A percentile compares a stretch with the other conserved stretches of the same genome.
These are phyloP conservation scores for Rhodotorula sphaerocarpa DNA, from an alignment of 768 basidiomycete genomes.

Conservation along the genomic window DNA sequence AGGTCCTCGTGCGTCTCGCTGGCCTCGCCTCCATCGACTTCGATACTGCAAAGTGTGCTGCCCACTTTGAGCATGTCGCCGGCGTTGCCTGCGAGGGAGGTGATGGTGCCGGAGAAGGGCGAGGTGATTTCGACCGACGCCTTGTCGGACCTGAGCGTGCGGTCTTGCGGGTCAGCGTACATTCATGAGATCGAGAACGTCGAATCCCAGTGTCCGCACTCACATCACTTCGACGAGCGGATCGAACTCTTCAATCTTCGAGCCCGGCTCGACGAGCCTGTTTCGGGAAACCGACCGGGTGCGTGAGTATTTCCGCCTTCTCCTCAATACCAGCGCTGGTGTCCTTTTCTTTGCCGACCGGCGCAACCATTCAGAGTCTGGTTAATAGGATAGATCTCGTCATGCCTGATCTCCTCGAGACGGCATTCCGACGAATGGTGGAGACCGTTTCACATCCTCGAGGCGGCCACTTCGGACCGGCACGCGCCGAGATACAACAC, in stretches of 20 bases:
- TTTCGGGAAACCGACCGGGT: neutral
- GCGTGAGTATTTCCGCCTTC: neutral
- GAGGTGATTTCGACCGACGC: slow-evolving; percentile 84
- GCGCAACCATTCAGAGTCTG: neutral
- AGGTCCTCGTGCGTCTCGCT: neutral
- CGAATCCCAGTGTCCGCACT: too few species aligned
- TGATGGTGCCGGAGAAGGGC: slow-evolving; percentile 69
- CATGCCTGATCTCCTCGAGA: neutral
- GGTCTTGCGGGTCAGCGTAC: neutral
- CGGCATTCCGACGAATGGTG: neutral
- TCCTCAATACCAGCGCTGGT: too few species aligned
- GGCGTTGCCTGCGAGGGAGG: slow-evolving; percentile 64
- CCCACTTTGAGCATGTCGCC: slow-evolving; percentile 72
- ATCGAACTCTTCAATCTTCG: slow-evolving; percentile 54
- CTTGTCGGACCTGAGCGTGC: slow-evolving; percentile 64
- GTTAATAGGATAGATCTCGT: neutral
- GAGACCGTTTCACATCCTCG: neutral
- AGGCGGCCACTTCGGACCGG: too few species aligned
- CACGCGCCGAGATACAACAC: neutral
- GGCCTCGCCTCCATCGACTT: slow-evolving; percentile 46
- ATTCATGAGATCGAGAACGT: too few species aligned
- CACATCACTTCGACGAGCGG: slow-evolving; percentile 61
- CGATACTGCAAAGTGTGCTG: slow-evolving; percentile 62
- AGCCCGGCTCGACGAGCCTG: slow-evolving; percentile 59
- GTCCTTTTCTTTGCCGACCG: too few species aligned